A percentile compares a stretch with the other conserved stretches of the same genome.
These are phyloP conservation scores for Pyrenophora seminiperda DNA, from an alignment of 2,329 filamentous ascomycete species.

Conservation along the genomic window DNA sequence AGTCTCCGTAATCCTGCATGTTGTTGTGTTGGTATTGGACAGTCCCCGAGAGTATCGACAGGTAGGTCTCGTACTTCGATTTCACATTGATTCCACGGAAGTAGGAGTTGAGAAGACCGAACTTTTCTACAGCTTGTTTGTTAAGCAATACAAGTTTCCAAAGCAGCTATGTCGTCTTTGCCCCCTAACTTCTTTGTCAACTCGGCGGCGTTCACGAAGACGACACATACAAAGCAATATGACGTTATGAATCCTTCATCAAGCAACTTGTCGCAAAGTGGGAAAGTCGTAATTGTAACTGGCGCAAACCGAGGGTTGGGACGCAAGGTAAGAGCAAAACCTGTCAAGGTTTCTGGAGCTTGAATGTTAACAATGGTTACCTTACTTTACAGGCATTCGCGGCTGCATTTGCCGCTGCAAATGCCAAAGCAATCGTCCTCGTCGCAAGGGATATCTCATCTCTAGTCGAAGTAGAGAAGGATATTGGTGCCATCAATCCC, in stretches of 20 bases:
- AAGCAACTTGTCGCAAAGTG: slow-evolving; percentile 40
- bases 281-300: slow-evolving; percentile 50
- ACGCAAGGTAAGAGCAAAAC: not conserved
- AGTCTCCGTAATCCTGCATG: too few species aligned
- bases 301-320: slow-evolving; percentile 51
- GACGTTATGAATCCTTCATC: slow-evolving; percentile 48
- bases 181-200: slow-evolving; percentile 25
- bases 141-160: too few species aligned
- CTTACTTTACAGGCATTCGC: slow-evolving; percentile 31
- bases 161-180: slow-evolving; percentile 26
- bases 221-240: slow-evolving; percentile 46
- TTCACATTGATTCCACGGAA: too few species aligned
- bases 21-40: too few species aligned
- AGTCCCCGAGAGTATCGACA: too few species aligned
- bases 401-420: slow-evolving; percentile 46
- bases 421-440: slow-evolving; percentile 44
- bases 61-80: too few species aligned
- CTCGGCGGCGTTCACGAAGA: slow-evolving; percentile 20
- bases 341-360: too few species aligned
- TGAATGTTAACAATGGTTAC: too few species aligned
- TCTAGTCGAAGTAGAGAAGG: slow-evolving; percentile 34
- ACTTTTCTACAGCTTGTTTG: too few species aligned
- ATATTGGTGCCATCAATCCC: slow-evolving; percentile 36
- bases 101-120: too few species aligned
- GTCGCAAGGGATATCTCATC: slow-evolving; percentile 35